Base-by-base conservation (phyloP, 331 rosid genomes). In the Pyracantha coccinea region DNA sequence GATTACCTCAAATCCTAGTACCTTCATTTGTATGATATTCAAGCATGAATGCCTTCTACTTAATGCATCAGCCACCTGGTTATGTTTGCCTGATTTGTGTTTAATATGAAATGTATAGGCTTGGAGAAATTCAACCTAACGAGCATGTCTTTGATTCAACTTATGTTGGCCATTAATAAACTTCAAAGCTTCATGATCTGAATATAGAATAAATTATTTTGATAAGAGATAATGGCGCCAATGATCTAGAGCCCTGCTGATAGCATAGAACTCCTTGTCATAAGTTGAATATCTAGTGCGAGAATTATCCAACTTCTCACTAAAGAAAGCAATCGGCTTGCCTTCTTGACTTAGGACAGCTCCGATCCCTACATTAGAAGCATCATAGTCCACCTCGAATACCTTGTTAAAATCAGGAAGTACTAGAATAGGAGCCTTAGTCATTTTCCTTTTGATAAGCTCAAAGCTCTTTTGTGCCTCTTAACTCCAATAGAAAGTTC, bases 321-420 rank as follows among this genome's bases (percentile, higher is more conserved):
- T 31, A 8, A 76, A 67, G 23, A 2, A 67, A 3, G 24, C 23
- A 17, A 68, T 41, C 5, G 62, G 69, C 4, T 24, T 58, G 11
- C 53, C 75, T 58, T 69, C 53, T 77, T 77, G 69, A 23, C 71
- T 45, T 6, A 64, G 72, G 35, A 29, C 65, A 4, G 12, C 38
- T 27, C 19, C n/a, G 21, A 44, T 64, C 0, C 78, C 78, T 1
- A 47, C 8, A 75, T 64, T 52, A 29, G 24, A 63, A 5, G 70
- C 60, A 41, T 60, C 62, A 2, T 32, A 74, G 1, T 61, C 70
- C 28, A 74, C 45, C 15, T 74, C 11, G 1, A 64, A 63, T 27
- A 76, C 32, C n/a, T 21, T 32, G 13, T n/a, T 13, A 15, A 76
- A 76, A 68, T 76, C 5, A 12, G 1, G 66, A 0, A 76, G 31